These are phyloP conservation scores for Aspergillus nanangensis DNA, from an alignment of 495 filamentous ascomycete genomes.

Conservation along the genomic window DNA sequence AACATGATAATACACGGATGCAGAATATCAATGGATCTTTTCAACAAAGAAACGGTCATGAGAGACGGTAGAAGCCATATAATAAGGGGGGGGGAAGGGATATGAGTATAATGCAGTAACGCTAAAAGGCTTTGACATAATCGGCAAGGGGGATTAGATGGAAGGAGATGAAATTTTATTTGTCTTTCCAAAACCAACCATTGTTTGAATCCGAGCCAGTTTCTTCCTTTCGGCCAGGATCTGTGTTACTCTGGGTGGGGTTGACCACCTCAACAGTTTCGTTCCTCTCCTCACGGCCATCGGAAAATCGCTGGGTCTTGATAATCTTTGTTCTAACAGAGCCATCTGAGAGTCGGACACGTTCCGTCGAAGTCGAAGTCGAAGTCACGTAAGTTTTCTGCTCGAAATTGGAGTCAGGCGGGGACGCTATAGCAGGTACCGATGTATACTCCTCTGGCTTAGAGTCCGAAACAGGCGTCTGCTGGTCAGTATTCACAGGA, in stretches of 20 bases:
- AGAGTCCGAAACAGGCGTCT: slow-evolving; percentile 23
- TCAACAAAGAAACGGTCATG: too few species aligned
- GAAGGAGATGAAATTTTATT: too few species aligned
- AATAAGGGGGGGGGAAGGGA: too few species aligned
- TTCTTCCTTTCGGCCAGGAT: slow-evolving; percentile 7
- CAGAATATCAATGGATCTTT: too few species aligned
- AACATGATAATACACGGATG: too few species aligned
- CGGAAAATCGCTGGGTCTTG: slow-evolving; percentile 56
- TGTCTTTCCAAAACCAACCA: slow-evolving; percentile 44
- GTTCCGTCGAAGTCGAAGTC: slow-evolving; percentile 53
- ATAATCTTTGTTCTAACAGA: slow-evolving; percentile 56
- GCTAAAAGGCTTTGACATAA: too few species aligned
- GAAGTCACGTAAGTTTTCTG: slow-evolving; percentile 43
- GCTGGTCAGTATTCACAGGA: slow-evolving; percentile 26
- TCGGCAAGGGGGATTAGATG: too few species aligned
- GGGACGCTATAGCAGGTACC: not conserved
- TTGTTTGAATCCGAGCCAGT: slow-evolving; percentile 15
- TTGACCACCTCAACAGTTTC: slow-evolving; percentile 35
- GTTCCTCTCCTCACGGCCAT: slow-evolving; percentile 58
- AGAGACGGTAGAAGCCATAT: too few species aligned
- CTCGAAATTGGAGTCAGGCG: not conserved
- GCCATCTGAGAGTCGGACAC: slow-evolving; percentile 52
- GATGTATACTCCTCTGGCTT: slow-evolving; percentile 3
- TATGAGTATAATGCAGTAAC: too few species aligned
- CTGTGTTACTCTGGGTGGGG: slow-evolving; percentile 17